Evolutionary conservation across 2,329 filamentous ascomycete genomes (phyloP), one percentile per base, ranked within the genome.

Genomic region (Paraconiothyrium brasiliense): DNA sequence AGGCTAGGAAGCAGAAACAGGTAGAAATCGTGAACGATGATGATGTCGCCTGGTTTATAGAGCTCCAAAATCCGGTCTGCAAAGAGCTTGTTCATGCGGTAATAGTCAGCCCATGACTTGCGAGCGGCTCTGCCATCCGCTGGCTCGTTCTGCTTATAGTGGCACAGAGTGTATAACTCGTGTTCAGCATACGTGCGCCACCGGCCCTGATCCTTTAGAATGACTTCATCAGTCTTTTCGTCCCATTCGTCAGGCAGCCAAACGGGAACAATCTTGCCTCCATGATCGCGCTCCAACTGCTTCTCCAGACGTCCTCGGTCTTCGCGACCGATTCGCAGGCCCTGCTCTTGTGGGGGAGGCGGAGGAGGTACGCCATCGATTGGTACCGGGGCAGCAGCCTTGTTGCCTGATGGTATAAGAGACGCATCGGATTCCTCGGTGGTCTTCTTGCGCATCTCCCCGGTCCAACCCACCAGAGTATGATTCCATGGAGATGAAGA

Each of bases 121-220:
- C 92, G 89, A 76, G 95, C 92, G 20, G 89, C 88, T 68, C 91
- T 89, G 39, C 93, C 93, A 76, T 97, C 92, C 13, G 89, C 92
- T 1, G 94, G 93, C 76, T 94, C 92, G 74, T 97, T 92, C 74
- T 95, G 92, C 81, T 97, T 97, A 84, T 98, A 98, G 80, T 98
- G 94, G 76, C 97, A 93, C 10, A 97, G 86, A 1, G 92, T 93
- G 81, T 97, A 97, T 32, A 98, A 84, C 71, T 97, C 92, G 74
- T 94, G 89, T 81, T 97, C 93, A 16, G 94, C 93, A 78, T 95
- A 98, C 44, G 91, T 87, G 66, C 93, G 87, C 94, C 95, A 98
- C 66, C 93, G 86, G 35, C 85, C 84, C 81, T 97, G 94, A 70
- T 97, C 92, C 70, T 90, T 92, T 66, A 98, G 83, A 41, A 87